Evolutionary conservation across 2,329 filamentous ascomycete genomes (phyloP), one percentile per base, ranked within the genome.

Genomic region (Gnomoniopsis sp.): DNA sequence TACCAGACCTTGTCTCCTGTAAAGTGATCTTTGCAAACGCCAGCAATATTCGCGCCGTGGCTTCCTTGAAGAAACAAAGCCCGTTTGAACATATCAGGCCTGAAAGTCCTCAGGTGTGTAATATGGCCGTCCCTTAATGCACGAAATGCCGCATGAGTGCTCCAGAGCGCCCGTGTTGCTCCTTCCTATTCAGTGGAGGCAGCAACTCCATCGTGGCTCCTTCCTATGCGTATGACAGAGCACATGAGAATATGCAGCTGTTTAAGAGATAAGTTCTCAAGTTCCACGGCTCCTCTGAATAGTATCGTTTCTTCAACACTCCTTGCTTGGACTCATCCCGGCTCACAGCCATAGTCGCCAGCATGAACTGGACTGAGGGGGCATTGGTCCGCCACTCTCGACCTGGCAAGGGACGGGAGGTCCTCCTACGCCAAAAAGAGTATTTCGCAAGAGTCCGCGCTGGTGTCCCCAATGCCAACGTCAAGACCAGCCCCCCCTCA

Each of bases 311-410:
- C n/a, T n/a, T n/a, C n/a, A n/a, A n/a, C n/a, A n/a, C n/a, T n/a
- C n/a, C n/a, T n/a, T n/a, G n/a, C n/a, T n/a, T n/a, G n/a, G n/a
- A n/a, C n/a, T n/a, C n/a, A n/a, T n/a, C n/a, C n/a, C n/a, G n/a
- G n/a, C n/a, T n/a, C 33, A 21, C 2, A 33, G 23, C 15, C 48
- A 10, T 6, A 2, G 30, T 38, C 33, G 21, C 47, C 43, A 55
- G 21, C 55, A 81, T 81, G 78, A 81, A 81, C 64, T 81, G 78
- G 78, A 80, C 77, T 2, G 78, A 79, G 62, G 77, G 77, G 30
- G 76, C 70, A 50, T 70, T 80, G 46, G 71, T 74, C 44, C 77
- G 77, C 59, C 73, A 77, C 65, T 73, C 71, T 59, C 74, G 70
- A 11, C 68, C 67, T 41, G 67, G 65, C 43, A 66, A 69, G 59